These are phyloP conservation scores for Chlorella sp. DNA, from an alignment of 139 green algal species.

Conservation along the genomic window DNA sequence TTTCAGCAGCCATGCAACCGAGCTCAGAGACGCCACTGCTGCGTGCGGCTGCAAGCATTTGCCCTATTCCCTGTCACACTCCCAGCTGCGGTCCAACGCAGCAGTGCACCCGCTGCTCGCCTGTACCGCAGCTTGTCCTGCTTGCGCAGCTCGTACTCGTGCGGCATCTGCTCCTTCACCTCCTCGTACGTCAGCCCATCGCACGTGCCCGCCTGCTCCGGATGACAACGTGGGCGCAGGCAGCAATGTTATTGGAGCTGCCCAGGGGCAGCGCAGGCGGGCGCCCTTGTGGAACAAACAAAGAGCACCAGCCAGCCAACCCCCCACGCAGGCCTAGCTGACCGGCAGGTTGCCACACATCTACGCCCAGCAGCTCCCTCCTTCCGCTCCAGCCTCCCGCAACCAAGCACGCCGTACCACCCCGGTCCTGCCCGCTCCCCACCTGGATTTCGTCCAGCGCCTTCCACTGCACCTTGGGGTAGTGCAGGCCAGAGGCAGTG, in stretches of 20 bases:
- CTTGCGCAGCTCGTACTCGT: constrained; percentile 80
- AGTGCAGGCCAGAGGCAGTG: constrained; percentile 85
- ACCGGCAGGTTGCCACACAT: too few relatives aligned
- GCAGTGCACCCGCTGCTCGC: background rate
- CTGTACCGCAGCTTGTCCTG: constrained; percentile 93
- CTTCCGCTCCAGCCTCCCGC: too few relatives aligned
- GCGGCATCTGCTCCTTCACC: constrained; percentile 78
- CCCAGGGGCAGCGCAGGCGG: background rate
- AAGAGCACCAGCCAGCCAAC: too few relatives aligned
- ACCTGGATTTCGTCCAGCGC: constrained; percentile 89
- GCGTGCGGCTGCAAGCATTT: too few relatives aligned
- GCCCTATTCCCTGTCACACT: too few relatives aligned
- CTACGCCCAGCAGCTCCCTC: too few relatives aligned
- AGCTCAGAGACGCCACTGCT: too few relatives aligned
- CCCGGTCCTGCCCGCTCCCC: background rate
- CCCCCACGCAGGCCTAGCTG: too few relatives aligned
- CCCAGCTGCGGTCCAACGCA: background rate
- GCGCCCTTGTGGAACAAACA: background rate
- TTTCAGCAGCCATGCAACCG: too few relatives aligned
- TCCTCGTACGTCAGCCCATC: constrained; percentile 92
- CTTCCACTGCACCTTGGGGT: constrained; percentile 94
- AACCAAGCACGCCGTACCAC: too few relatives aligned
- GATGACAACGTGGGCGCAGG: background rate
- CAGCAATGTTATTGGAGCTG: background rate
- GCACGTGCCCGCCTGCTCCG: constrained; percentile 70